A percentile compares a stretch with the other conserved stretches of the same genome.
phyloP scores from a whole-genome alignment of 345 rosid genomes.

The Gossypium ekmanianum region DNA sequence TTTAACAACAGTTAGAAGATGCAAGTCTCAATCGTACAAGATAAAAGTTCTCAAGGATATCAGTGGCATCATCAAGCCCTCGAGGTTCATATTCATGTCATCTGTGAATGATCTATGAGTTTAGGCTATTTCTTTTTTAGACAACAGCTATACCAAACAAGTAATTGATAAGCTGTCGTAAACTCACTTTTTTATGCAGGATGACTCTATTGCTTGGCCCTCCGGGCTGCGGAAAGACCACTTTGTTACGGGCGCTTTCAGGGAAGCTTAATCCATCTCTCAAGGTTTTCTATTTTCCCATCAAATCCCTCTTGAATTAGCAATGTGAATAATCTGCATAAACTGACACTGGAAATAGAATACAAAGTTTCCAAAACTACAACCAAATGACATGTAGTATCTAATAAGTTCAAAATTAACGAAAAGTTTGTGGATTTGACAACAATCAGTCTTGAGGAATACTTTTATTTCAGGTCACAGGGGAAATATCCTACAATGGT shows the following conservation, averaged over 20 bases:
- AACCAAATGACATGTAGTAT: not conserved
- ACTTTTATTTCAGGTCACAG: conserved; percentile 35
- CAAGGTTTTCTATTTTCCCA: conserved; percentile 27
- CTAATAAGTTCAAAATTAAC: not conserved
- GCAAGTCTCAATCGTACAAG: conserved; percentile 17
- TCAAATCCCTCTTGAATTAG: not conserved
- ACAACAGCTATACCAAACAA: not conserved
- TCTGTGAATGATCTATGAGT: not conserved
- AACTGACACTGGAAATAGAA: not conserved
- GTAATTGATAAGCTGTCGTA: not conserved
- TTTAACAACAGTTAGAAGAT: conserved; percentile 3
- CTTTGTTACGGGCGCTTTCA: conserved; percentile 43
- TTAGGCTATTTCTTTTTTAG: not conserved
- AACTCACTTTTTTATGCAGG: conserved; percentile 20
- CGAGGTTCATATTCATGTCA: conserved; percentile 29
- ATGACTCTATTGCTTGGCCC: conserved; percentile 50
- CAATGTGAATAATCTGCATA: not conserved
- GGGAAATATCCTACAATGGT: conserved; percentile 58
- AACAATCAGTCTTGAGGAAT: not conserved
- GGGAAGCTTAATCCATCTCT: conserved; percentile 39
- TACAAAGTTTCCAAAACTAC: not conserved
- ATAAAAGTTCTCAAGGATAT: conserved; percentile 37
- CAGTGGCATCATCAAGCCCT: conserved; percentile 48
- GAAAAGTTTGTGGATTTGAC: not conserved
- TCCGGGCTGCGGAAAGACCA: conserved; percentile 51